Evolutionary conservation across 2,329 filamentous ascomycete species (phyloP).

Genomic region (Cladorrhinum sp.): DNA sequence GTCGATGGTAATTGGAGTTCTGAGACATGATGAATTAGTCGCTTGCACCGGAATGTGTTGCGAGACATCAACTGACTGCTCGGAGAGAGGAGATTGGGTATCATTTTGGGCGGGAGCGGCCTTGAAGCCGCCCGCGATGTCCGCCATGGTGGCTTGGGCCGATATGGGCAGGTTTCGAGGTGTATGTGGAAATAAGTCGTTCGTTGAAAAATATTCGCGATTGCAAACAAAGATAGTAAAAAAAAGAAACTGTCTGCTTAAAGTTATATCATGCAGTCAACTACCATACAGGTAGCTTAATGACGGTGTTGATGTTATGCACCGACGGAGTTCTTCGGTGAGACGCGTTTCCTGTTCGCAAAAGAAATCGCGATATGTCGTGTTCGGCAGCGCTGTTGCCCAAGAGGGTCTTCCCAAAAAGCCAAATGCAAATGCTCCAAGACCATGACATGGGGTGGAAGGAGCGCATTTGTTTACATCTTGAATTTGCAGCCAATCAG

Average conservation of each 20-base stretch:
- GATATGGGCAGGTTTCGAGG: slow-evolving; percentile 3
- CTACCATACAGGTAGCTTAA: background rate
- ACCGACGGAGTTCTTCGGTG: background rate
- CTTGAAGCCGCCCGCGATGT: slow-evolving; percentile 7
- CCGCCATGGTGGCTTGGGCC: slow-evolving; percentile 10
- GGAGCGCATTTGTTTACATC: slow-evolving; percentile 26
- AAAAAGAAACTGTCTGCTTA: background rate
- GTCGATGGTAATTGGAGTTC: slow-evolving; percentile 25
- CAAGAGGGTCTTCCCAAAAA: slow-evolving; percentile 7
- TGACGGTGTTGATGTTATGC: background rate
- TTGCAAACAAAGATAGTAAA: slow-evolving; percentile 5
- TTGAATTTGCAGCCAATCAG: slow-evolving; percentile 22
- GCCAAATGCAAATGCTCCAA: background rate
- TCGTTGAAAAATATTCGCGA: background rate
- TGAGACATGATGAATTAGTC: slow-evolving; percentile 7
- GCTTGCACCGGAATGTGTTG: background rate
- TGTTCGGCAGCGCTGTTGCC: background rate
- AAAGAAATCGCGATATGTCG: slow-evolving; percentile 19
- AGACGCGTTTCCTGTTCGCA: background rate
- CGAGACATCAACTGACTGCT: slow-evolving; percentile 11
- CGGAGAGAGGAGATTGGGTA: background rate
- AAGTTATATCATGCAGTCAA: background rate
- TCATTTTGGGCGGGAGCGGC: slow-evolving; percentile 5
- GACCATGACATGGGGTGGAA: slow-evolving; percentile 4
- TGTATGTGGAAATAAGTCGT: background rate